Base-by-base conservation (phyloP, 768 basidiomycete species). In the Kwoniella dejecticola region DNA sequence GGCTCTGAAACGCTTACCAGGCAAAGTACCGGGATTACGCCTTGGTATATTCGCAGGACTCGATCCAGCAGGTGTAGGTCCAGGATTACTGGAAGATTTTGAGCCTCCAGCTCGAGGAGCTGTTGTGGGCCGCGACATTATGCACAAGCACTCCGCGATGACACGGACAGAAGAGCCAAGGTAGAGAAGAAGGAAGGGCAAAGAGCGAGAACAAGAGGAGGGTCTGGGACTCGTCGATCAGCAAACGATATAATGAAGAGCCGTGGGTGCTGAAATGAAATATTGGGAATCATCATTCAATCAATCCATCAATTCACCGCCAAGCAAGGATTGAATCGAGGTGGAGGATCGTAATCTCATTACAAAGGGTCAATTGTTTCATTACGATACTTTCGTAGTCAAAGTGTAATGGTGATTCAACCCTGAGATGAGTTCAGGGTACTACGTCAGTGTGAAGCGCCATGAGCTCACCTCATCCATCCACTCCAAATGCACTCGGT, bases 21-120 rank as follows among this genome's bases (percentile, higher is more conserved):
- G 77, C 2, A 78, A 54, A 29, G 68, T 70, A 50, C 77, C 77
- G 3, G 77, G 75, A 61, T 63, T 67, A 50, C 77, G 49, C 24
- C 77, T 46, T 3, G 75, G 77, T 19, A 59, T 58, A 10, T 64
- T 54, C 6, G 64, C 65, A 17, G 72, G 31, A 6, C 63, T 54
- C 1, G 64, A 57, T 38, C 67, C 64, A n/a, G n/a, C n/a, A n/a
- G n/a, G n/a, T n/a, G n/a, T n/a, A 4, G 66, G 41, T 10, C 63
- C 50, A 15, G 68, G 50, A 45, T 54, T 72, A 42, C 44, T 19
- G 57, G 57, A 27, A 62, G 54, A 31, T 68, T 71, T 56, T 41
- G 60, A 47, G 64, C 49, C 21, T 71, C 72, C 19, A 71, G 59
- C 57, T 41, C 77, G 64, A 21, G 77, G 62, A 10, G 77, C 69